A percentile compares a stretch with the other conserved stretches of the same genome.
Conservation (phyloP, 164 flowering plant genomes). For the Aristolochia fimbriata region DNA sequence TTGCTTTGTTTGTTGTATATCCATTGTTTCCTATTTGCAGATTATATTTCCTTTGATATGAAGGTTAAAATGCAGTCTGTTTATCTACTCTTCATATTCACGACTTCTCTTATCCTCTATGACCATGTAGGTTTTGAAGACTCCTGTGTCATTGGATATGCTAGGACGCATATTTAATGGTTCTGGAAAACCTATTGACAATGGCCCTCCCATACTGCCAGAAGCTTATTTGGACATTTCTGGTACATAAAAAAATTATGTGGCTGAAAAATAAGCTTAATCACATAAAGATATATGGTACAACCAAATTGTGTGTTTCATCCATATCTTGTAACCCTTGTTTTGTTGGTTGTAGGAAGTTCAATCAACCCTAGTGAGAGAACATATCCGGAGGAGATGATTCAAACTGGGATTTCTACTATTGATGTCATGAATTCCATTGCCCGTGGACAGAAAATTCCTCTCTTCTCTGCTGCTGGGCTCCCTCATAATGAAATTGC, state of each 20-base stretch:
- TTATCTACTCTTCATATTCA: too few species aligned
- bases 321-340: not conserved
- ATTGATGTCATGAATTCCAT: slow-evolving; percentile 99
- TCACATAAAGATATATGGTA: not conserved
- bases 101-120: slow-evolving; percentile 1
- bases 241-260: slow-evolving; percentile 30
- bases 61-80: too few species aligned
- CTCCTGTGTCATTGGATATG: slow-evolving; percentile 97
- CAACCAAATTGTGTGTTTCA: not conserved
- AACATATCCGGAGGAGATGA: slow-evolving; percentile 99
- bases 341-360: slow-evolving; percentile 47
- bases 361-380: slow-evolving; percentile 99
- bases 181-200: slow-evolving; percentile 97
- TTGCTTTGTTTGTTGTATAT: too few species aligned
- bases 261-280: not conserved
- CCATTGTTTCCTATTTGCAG: too few species aligned
- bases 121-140: slow-evolving; percentile 74
- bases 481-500: slow-evolving; percentile 99
- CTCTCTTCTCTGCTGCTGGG: slow-evolving; percentile 99
- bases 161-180: slow-evolving; percentile 99
- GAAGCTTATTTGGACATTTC: slow-evolving; percentile 98
- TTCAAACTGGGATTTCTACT: slow-evolving; percentile 96
- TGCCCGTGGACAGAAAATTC: slow-evolving; percentile 97
- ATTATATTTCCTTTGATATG: too few species aligned
- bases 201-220: slow-evolving; percentile 95